These are phyloP conservation scores for Millerozyma acaciae DNA, from an alignment of 805 yeast genomes.

Conservation along the genomic window DNA sequence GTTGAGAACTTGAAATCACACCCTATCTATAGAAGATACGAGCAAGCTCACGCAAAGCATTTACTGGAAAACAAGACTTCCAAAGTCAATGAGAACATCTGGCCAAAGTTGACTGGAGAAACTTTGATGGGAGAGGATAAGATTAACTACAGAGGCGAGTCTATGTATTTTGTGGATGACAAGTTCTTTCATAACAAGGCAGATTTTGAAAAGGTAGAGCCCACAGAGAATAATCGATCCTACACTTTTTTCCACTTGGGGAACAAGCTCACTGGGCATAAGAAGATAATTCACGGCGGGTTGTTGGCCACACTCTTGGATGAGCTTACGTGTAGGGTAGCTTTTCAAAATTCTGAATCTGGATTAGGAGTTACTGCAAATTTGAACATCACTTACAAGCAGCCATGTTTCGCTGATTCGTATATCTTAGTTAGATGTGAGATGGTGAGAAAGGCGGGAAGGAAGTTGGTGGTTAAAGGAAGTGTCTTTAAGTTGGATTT, in stretches of 20 bases:
- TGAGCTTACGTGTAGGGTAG: conserved; percentile 40
- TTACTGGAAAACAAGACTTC: not conserved
- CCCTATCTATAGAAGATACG: not conserved
- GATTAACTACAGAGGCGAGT: conserved; percentile 29
- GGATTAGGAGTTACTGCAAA: conserved; percentile 43
- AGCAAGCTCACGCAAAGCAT: not conserved
- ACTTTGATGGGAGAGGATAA: conserved; percentile 33
- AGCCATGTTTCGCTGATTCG: conserved; percentile 32
- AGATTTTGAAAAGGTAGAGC: conserved; percentile 17
- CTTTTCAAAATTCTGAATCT: conserved; percentile 37
- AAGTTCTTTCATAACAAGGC: conserved; percentile 20
- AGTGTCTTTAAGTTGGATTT: conserved; percentile 24
- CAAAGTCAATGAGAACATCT: conserved; percentile 22
- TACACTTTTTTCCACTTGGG: conserved; percentile 40
- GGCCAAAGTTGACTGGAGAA: conserved; percentile 34
- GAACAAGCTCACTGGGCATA: conserved; percentile 34
- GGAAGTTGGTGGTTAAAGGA: conserved; percentile 40
- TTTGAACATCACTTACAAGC: conserved; percentile 36
- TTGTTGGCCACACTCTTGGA: conserved; percentile 40
- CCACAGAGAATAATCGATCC: conserved; percentile 24
- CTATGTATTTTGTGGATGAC: conserved; percentile 33
- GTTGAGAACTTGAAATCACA: too few relatives aligned
- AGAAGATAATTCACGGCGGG: conserved; percentile 42
- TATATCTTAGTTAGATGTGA: conserved; percentile 33
- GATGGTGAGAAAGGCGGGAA: conserved; percentile 27